Evolutionary conservation across 805 yeast species (phyloP).

Genomic region (Starmerella vaccinii): DNA sequence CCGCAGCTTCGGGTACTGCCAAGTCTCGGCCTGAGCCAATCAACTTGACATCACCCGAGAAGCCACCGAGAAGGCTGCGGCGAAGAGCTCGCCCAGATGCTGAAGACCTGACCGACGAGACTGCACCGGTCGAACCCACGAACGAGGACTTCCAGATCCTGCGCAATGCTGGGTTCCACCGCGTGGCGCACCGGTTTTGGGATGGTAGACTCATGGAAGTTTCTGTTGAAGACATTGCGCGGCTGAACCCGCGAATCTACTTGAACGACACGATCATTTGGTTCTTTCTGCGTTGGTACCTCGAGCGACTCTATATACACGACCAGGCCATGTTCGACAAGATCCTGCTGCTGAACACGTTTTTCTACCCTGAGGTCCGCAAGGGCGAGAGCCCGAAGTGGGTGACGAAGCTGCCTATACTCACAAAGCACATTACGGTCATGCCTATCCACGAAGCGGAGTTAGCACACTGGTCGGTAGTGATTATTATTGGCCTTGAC

Average conservation of each 20-base stretch:
- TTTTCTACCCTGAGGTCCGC: slow-evolving; percentile 56
- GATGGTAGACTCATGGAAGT: slow-evolving; percentile 49
- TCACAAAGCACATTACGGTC: slow-evolving; percentile 49
- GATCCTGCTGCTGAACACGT: slow-evolving; percentile 62
- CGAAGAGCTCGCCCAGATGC: background rate
- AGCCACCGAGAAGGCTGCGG: background rate
- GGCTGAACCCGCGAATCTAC: slow-evolving; percentile 74
- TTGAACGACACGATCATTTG: slow-evolving; percentile 82
- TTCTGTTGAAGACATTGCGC: slow-evolving; percentile 60
- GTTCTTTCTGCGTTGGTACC: slow-evolving; percentile 48
- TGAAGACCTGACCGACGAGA: slow-evolving; percentile 1
- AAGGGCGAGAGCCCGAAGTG: slow-evolving; percentile 51
- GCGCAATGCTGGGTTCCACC: slow-evolving; percentile 5
- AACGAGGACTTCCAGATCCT: slow-evolving; percentile 10
- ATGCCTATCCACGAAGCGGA: slow-evolving; percentile 76
- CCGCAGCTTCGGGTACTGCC: background rate
- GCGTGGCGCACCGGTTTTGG: slow-evolving; percentile 32
- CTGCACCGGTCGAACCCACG: slow-evolving; percentile 15
- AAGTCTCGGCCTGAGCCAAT: too few species aligned
- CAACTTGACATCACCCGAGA: background rate
- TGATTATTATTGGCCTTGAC: slow-evolving; percentile 39
- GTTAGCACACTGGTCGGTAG: slow-evolving; percentile 84
- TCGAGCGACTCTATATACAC: slow-evolving; percentile 27
- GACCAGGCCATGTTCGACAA: slow-evolving; percentile 32
- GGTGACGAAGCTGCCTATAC: slow-evolving; percentile 60